A percentile compares a stretch with the other conserved stretches of the same genome.
Evolutionary conservation across 768 basidiomycete genomes (phyloP).

Genomic region (Rhodotorula graminis): DNA sequence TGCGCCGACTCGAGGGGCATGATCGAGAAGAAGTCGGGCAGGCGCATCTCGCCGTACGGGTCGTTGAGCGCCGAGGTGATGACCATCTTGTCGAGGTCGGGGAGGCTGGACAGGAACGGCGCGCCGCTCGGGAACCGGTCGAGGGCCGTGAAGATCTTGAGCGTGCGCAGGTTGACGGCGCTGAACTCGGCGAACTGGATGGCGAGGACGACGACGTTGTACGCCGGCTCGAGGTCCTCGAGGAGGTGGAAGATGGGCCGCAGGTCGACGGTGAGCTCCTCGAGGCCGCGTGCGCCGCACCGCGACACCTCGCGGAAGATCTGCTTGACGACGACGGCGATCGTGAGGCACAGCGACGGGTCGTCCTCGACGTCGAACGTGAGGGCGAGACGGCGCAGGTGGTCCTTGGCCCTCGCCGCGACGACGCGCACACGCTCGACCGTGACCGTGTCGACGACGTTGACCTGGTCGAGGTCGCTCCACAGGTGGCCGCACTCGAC

Average conservation of each 20-base stretch:
- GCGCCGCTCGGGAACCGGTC: constrained; percentile 22
- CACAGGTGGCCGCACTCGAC: neutral
- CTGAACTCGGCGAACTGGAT: constrained; percentile 27
- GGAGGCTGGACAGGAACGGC: constrained; percentile 11
- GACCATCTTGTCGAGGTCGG: constrained; percentile 4
- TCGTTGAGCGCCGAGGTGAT: neutral
- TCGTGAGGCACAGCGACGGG: neutral
- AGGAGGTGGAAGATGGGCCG: neutral
- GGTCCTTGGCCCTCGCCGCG: constrained; percentile 1
- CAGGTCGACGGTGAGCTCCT: constrained; percentile 10
- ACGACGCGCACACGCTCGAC: constrained; percentile 8
- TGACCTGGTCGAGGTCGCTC: constrained; percentile 1
- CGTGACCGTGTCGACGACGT: neutral
- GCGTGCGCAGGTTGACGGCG: constrained; percentile 13
- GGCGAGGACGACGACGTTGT: neutral
- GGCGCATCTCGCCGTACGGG: neutral
- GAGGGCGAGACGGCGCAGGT: neutral
- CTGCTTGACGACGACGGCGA: constrained; percentile 6
- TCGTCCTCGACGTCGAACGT: neutral
- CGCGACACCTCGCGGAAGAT: constrained; percentile 18
- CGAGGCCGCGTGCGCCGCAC: constrained; percentile 6
- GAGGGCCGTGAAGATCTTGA: neutral
- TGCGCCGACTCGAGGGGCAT: neutral
- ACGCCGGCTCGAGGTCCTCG: constrained; percentile 16
- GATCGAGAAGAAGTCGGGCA: constrained; percentile 24